These are phyloP conservation scores for Crucihimalaya himalaica DNA, from an alignment of 345 rosid genomes.

Conservation along the genomic window DNA sequence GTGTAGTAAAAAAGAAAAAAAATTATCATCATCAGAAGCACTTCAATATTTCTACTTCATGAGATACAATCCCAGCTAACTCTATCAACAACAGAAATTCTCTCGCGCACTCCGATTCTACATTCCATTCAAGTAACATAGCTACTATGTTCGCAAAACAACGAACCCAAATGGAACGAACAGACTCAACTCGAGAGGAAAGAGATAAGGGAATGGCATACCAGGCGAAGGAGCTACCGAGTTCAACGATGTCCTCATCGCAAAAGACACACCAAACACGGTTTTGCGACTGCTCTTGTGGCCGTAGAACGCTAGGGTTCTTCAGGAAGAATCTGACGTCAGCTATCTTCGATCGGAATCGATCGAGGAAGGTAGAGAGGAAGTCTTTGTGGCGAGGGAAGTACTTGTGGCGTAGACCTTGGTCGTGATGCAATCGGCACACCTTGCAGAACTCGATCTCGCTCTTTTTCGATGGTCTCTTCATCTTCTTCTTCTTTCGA, in stretches of 20 bases:
- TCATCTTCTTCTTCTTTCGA: conserved; percentile 32
- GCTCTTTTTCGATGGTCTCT: conserved; percentile 32
- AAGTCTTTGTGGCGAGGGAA: conserved; percentile 66
- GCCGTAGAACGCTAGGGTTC: conserved; percentile 57
- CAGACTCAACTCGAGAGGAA: background rate
- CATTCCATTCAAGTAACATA: background rate
- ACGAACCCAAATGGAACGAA: background rate
- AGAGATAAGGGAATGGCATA: conserved; percentile 30
- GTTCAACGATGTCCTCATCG: conserved; percentile 63
- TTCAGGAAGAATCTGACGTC: conserved; percentile 68
- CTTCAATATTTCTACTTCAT: background rate
- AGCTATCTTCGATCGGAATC: conserved; percentile 59
- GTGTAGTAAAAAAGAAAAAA: background rate
- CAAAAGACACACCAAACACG: conserved; percentile 91
- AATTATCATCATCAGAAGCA: background rate
- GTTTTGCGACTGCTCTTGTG: conserved; percentile 58
- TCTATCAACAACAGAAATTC: background rate
- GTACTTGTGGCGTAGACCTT: conserved; percentile 75
- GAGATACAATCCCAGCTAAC: background rate
- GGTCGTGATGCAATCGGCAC: conserved; percentile 69
- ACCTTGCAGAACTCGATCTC: conserved; percentile 75
- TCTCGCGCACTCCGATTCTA: background rate
- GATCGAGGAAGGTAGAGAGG: conserved; percentile 58
- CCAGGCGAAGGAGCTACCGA: conserved; percentile 72
- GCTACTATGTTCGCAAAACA: background rate